A percentile compares a stretch with the other conserved stretches of the same genome.
Evolutionary conservation across 768 basidiomycete species (phyloP).

Genomic region (Termitomyces sp.): DNA sequence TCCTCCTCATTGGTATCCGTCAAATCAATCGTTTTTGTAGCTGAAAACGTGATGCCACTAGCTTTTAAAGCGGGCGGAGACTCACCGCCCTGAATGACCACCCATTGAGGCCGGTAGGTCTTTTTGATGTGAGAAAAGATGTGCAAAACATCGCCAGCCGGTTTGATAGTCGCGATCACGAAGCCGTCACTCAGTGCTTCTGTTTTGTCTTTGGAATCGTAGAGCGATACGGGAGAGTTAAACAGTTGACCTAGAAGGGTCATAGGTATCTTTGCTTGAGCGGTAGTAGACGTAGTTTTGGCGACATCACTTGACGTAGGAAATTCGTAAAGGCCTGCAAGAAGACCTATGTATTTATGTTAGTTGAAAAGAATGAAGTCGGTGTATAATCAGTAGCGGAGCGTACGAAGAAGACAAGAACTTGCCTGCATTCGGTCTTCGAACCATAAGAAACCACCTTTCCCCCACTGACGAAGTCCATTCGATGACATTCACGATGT

Average conservation of each 20-base stretch:
- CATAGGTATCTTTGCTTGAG: conserved; percentile 31
- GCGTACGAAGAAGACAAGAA: not conserved
- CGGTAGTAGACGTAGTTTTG: conserved; percentile 34
- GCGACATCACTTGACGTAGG: conserved; percentile 60
- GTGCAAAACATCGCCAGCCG: conserved; percentile 68
- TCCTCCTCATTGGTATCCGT: not conserved
- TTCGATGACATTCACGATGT: conserved; percentile 83
- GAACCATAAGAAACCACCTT: conserved; percentile 71
- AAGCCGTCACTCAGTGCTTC: conserved; percentile 4
- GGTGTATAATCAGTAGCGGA: conserved; percentile 1
- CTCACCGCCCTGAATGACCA: conserved; percentile 55
- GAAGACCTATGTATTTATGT: conserved; percentile 53
- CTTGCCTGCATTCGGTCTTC: conserved; percentile 81
- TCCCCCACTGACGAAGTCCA: conserved; percentile 48
- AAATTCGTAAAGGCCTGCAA: conserved; percentile 90
- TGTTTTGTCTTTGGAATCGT: conserved; percentile 7
- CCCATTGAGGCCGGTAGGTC: conserved; percentile 77
- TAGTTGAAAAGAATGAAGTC: conserved; percentile 5
- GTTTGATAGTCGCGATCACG: conserved; percentile 41
- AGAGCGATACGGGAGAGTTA: conserved; percentile 20
- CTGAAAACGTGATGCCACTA: not conserved
- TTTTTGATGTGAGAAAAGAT: conserved; percentile 90
- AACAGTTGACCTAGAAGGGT: conserved; percentile 43
- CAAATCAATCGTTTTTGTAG: not conserved
- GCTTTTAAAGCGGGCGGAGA: conserved; percentile 33